A percentile compares a stretch with the other conserved stretches of the same genome.
Evolutionary conservation across 208 protist species (phyloP).

Genomic region (Leptomonas seymouri): DNA sequence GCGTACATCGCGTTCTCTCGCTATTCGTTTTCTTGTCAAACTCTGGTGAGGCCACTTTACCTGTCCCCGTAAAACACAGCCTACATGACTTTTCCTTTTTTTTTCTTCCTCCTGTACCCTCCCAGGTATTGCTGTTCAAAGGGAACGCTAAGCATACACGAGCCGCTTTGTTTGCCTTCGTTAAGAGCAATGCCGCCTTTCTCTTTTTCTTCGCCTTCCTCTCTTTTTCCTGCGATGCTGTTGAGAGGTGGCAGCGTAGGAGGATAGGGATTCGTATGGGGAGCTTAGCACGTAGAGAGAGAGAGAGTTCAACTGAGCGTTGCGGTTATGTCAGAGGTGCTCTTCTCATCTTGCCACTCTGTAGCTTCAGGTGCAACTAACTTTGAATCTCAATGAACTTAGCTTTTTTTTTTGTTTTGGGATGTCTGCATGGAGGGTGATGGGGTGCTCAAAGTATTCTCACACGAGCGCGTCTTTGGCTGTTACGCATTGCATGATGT

Average conservation of each 20-base stretch:
- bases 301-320: too few relatives aligned
- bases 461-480: too few relatives aligned
- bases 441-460: too few relatives aligned
- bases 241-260: background rate
- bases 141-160: slow-evolving; percentile 4
- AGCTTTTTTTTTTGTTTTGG: background rate
- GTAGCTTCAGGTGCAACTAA: too few relatives aligned
- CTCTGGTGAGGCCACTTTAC: too few relatives aligned
- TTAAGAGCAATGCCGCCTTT: background rate
- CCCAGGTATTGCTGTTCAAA: background rate
- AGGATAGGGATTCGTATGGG: slow-evolving; percentile 12
- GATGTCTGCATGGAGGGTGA: too few relatives aligned
- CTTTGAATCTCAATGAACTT: too few relatives aligned
- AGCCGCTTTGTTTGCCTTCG: background rate
- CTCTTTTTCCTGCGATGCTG: background rate
- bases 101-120: background rate
- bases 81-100: background rate
- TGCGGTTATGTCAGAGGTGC: background rate
- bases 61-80: background rate
- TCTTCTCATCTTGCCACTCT: background rate
- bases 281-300: background rate
- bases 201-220: slow-evolving; percentile 2
- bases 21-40: background rate
- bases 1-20: background rate
- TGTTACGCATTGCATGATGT: too few relatives aligned